phyloP scores from a whole-genome alignment of 108 stramenopile genomes.

The Heterococcus sp. region DNA sequence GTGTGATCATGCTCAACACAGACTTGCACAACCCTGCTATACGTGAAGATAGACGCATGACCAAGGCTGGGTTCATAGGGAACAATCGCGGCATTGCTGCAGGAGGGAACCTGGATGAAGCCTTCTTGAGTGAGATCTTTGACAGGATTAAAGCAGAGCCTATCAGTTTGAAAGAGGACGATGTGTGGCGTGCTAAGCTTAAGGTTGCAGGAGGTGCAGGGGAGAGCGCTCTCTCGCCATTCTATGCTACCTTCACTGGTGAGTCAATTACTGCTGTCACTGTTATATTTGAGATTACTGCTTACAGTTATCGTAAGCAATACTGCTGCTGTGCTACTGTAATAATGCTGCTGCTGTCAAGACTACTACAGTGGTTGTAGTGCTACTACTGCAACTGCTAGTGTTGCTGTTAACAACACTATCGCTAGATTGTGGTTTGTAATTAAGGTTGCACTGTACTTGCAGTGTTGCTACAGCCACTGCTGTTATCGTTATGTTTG shows the following conservation, averaged over 20 bases:
- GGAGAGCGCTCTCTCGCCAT: not conserved
- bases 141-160: conserved; percentile 84
- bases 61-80: conserved; percentile 74
- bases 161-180: conserved; percentile 95
- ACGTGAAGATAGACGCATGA: conserved; percentile 87
- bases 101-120: conserved; percentile 84
- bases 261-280: not conserved
- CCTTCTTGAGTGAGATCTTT: conserved; percentile 82
- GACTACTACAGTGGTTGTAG: not conserved
- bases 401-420: not conserved
- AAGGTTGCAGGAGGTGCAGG: not conserved
- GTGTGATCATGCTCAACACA: conserved; percentile 96
- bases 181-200: conserved; percentile 35
- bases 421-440: not conserved
- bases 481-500: too few relatives aligned
- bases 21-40: conserved; percentile 96
- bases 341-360: not conserved
- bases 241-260: not conserved
- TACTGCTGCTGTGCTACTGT: not conserved
- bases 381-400: too few relatives aligned
- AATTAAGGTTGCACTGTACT: not conserved
- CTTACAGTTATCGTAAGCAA: not conserved
- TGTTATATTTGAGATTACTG: not conserved
- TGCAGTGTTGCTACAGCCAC: too few relatives aligned
- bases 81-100: conserved; percentile 95